Percentiles rank a stretch among this genome's conserved stretches.
Evolutionary conservation across 2,329 filamentous ascomycete genomes (phyloP).

Genomic region (Dactylellina haptotyla): DNA sequence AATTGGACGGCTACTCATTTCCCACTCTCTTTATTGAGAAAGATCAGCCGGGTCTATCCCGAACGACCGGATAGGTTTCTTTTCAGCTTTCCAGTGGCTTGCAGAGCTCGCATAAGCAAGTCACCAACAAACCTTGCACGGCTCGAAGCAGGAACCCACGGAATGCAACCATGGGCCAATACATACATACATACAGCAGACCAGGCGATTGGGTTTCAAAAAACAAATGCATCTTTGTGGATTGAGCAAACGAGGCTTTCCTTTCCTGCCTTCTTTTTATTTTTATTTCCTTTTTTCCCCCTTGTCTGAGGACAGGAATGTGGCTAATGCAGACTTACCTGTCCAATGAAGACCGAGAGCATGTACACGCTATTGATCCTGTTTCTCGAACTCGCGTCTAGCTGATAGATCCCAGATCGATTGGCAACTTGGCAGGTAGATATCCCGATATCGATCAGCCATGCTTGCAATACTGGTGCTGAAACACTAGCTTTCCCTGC

Average conservation of each 20-base stretch:
- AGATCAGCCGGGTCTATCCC: too few relatives aligned
- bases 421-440: constrained; percentile 81
- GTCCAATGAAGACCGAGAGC: constrained; percentile 78
- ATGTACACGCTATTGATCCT: constrained; percentile 85
- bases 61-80: not conserved
- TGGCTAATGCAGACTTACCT: constrained; percentile 69
- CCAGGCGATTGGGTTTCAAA: constrained; percentile 20
- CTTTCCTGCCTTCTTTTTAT: constrained; percentile 2
- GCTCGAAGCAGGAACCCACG: constrained; percentile 43
- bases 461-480: constrained; percentile 77
- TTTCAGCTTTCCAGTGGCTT: constrained; percentile 14
- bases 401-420: constrained; percentile 73
- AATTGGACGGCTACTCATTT: constrained; percentile 16
- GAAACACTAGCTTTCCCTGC: constrained; percentile 73
- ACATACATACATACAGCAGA: constrained; percentile 19
- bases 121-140: constrained; percentile 7
- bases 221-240: not conserved
- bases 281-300: not conserved
- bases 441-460: constrained; percentile 75
- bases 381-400: constrained; percentile 77
- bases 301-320: not conserved
- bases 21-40: not conserved
- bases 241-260: not conserved
- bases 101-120: constrained; percentile 15
- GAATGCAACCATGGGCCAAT: constrained; percentile 41